A percentile compares a stretch with the other conserved stretches of the same genome.
phyloP scores from a whole-genome alignment of 108 stramenopile species.

The Stephanodiscus minutulus region DNA sequence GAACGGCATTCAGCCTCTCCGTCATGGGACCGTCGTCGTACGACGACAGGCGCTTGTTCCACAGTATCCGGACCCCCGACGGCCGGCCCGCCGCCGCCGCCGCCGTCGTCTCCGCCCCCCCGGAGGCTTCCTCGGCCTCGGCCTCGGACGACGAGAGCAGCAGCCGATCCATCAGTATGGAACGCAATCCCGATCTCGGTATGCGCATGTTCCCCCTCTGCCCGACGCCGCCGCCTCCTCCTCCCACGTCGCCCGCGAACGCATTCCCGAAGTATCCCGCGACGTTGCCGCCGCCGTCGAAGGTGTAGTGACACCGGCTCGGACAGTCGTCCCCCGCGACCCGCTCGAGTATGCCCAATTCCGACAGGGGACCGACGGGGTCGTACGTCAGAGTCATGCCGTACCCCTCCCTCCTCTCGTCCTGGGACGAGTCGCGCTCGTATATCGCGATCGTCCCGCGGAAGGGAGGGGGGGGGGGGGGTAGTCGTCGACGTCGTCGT shows the following conservation, averaged over 20 bases:
- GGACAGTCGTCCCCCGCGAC: constrained; percentile 78
- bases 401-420: constrained; percentile 73
- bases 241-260: constrained; percentile 36
- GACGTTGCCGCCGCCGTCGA: constrained; percentile 48
- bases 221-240: constrained; percentile 47
- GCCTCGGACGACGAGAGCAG: constrained; percentile 8
- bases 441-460: constrained; percentile 52
- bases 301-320: constrained; percentile 79
- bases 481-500: background rate
- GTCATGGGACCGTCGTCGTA: constrained; percentile 45
- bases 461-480: background rate
- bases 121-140: background rate
- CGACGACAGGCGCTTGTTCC: constrained; percentile 34
- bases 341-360: constrained; percentile 71
- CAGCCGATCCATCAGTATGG: constrained; percentile 59
- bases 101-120: background rate
- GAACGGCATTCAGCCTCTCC: constrained; percentile 34
- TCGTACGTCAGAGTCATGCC: constrained; percentile 87
- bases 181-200: constrained; percentile 65
- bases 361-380: constrained; percentile 69
- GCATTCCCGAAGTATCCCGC: constrained; percentile 88
- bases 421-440: constrained; percentile 57
- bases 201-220: constrained; percentile 87
- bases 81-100: background rate
- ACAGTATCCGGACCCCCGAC: constrained; percentile 12